Conservation (phyloP, 768 basidiomycete genomes). For the Thelephora aurantiotincta region DNA sequence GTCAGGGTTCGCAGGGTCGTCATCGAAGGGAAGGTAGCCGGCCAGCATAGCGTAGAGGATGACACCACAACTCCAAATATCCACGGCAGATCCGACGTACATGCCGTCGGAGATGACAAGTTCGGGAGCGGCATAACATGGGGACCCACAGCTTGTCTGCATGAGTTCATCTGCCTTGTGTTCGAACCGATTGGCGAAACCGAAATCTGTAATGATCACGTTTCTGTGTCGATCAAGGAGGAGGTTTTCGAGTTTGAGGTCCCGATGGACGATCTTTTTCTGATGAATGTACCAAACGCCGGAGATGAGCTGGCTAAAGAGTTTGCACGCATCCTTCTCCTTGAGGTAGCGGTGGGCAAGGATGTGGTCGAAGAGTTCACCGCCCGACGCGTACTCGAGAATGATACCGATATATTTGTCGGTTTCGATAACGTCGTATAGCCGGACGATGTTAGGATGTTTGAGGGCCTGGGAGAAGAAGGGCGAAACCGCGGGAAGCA, state of each 20-base stretch:
- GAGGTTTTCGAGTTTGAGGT: conserved; percentile 97
- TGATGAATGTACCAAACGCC: conserved; percentile 98
- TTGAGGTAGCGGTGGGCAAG: conserved; percentile 93
- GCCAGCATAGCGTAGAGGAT: conserved; percentile 96
- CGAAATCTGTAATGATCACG: conserved; percentile 99
- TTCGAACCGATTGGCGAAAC: conserved; percentile 96
- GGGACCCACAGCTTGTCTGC: conserved; percentile 95
- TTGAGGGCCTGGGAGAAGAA: conserved; percentile 54
- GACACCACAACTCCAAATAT: conserved; percentile 95
- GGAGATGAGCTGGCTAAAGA: conserved; percentile 96
- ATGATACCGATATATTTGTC: conserved; percentile 99
- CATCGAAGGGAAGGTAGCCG: conserved; percentile 97
- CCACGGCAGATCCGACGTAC: conserved; percentile 94
- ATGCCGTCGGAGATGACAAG: conserved; percentile 94
- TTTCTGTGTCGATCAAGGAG: conserved; percentile 95
- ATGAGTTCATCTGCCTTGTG: conserved; percentile 88
- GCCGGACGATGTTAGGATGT: conserved; percentile 94
- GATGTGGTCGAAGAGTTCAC: conserved; percentile 98
- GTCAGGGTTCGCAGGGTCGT: conserved; percentile 96
- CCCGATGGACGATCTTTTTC: conserved; percentile 98
- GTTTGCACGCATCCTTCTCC: conserved; percentile 86
- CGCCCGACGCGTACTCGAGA: conserved; percentile 94
- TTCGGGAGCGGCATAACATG: conserved; percentile 97
- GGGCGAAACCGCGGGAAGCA: no score
- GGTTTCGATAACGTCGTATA: conserved; percentile 98